Conservation (phyloP, 495 filamentous ascomycete genomes). For the Penicillium manginii region DNA sequence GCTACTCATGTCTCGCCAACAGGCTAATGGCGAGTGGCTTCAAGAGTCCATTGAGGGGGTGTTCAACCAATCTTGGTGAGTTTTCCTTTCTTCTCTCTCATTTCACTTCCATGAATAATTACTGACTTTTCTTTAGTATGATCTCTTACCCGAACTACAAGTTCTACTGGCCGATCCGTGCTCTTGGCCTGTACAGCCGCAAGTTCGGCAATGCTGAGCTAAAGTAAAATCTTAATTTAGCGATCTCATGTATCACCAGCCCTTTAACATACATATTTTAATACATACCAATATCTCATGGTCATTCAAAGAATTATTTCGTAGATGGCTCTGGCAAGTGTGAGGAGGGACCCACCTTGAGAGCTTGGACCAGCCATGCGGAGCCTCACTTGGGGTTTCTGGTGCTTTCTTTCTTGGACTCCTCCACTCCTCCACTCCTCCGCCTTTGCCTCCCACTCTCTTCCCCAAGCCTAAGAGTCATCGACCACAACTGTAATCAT, state of each 20-base stretch:
- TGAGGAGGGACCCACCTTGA: not conserved
- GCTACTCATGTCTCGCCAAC: conserved; percentile 84
- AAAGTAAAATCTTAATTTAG: conserved; percentile 8
- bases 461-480: not conserved
- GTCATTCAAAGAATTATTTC: not conserved
- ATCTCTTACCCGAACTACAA: conserved; percentile 99
- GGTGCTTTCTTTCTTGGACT: not conserved
- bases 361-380: conserved; percentile 8
- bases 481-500: conserved; percentile 35
- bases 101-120: conserved; percentile 64
- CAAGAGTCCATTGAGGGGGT: conserved; percentile 97
- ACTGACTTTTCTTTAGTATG: conserved; percentile 73
- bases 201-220: conserved; percentile 70
- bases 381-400: conserved; percentile 5
- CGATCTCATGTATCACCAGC: conserved; percentile 7
- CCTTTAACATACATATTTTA: conserved; percentile 17
- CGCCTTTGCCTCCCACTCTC: not conserved
- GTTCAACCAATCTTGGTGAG: conserved; percentile 95
- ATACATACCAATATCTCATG: conserved; percentile 2
- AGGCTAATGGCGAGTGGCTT: conserved; percentile 87
- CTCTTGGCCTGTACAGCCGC: conserved; percentile 83
- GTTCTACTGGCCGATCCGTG: conserved; percentile 93
- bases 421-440: not conserved
- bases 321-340: not conserved
- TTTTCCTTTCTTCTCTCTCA: conserved; percentile 32